A percentile compares a stretch with the other conserved stretches of the same genome.
These are phyloP conservation scores for Daldinia concentrica DNA, from an alignment of 495 filamentous ascomycete genomes.

Conservation along the genomic window DNA sequence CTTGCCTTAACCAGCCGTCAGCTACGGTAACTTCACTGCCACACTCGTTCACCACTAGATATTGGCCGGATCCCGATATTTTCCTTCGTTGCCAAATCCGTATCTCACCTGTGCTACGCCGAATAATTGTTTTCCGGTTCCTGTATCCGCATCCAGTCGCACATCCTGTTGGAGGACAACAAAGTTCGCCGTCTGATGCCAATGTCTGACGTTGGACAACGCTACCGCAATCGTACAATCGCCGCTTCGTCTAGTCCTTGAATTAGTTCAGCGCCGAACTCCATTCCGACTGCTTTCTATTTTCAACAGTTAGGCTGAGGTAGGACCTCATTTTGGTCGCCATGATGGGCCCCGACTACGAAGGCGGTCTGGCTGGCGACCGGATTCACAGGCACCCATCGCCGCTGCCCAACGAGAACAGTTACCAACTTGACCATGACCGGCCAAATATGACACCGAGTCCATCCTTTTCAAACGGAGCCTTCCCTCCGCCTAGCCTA, in stretches of 20 bases:
- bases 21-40: conserved; percentile 33
- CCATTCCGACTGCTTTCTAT: conserved; percentile 14
- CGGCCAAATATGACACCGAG: conserved; percentile 49
- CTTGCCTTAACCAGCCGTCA: conserved; percentile 26
- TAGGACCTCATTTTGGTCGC: conserved; percentile 42
- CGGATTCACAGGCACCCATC: conserved; percentile 47
- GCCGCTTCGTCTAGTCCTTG: conserved; percentile 35
- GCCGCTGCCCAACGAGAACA: conserved; percentile 35
- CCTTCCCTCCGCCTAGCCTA: conserved; percentile 45
- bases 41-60: conserved; percentile 37
- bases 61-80: conserved; percentile 29
- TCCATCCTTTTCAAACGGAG: conserved; percentile 51
- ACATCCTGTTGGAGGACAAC: conserved; percentile 39
- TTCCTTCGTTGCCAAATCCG: conserved; percentile 20
- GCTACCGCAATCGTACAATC: conserved; percentile 29
- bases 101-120: conserved; percentile 17
- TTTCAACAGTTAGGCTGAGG: conserved; percentile 24
- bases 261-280: conserved; percentile 29
- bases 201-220: conserved; percentile 49
- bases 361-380: conserved; percentile 47
- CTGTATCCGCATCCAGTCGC: conserved; percentile 38
- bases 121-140: conserved; percentile 30
- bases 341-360: conserved; percentile 50
- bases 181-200: conserved; percentile 38
- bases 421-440: conserved; percentile 51